Evolutionary conservation across 2,329 filamentous ascomycete genomes (phyloP).

Genomic region (Diaporthe vexans): DNA sequence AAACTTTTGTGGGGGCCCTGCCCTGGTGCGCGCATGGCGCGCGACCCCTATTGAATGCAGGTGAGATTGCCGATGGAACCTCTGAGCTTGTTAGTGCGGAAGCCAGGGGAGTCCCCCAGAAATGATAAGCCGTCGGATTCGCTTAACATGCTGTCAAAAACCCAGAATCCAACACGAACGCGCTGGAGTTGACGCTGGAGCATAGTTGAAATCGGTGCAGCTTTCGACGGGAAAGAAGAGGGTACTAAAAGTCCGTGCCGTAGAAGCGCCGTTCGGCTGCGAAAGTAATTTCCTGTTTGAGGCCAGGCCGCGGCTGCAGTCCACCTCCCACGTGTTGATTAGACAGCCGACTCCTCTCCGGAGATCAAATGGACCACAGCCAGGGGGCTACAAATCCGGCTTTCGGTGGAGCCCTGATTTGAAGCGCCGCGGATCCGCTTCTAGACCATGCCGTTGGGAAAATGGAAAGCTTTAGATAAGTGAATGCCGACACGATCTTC

Average conservation of each 20-base stretch:
- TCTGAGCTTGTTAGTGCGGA: conserved; percentile 12
- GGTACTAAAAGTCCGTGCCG: not conserved
- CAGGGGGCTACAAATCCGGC: conserved; percentile 27
- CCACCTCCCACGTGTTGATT: conserved; percentile 30
- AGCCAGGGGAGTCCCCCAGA: conserved; percentile 8
- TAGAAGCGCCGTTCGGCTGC: conserved; percentile 15
- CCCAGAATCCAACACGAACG: not conserved
- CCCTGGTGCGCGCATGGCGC: not conserved
- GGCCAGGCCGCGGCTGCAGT: conserved; percentile 19
- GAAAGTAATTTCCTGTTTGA: conserved; percentile 9
- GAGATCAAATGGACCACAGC: conserved; percentile 19
- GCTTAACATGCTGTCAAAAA: not conserved
- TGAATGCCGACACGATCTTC: not conserved
- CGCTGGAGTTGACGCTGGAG: not conserved
- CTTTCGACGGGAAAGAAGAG: conserved; percentile 5
- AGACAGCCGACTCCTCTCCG: conserved; percentile 22
- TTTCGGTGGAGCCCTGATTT: conserved; percentile 2
- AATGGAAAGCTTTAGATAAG: conserved; percentile 28
- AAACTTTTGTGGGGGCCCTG: conserved; percentile 11
- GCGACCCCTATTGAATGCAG: conserved; percentile 30
- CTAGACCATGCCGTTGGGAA: not conserved
- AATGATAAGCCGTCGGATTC: not conserved
- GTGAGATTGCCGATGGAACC: conserved; percentile 33
- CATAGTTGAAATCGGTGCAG: not conserved
- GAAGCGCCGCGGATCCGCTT: conserved; percentile 15